A percentile compares a stretch with the other conserved stretches of the same genome.
phyloP scores from a whole-genome alignment of 1,139 yeast genomes.

The Hansenula anomala region DNA sequence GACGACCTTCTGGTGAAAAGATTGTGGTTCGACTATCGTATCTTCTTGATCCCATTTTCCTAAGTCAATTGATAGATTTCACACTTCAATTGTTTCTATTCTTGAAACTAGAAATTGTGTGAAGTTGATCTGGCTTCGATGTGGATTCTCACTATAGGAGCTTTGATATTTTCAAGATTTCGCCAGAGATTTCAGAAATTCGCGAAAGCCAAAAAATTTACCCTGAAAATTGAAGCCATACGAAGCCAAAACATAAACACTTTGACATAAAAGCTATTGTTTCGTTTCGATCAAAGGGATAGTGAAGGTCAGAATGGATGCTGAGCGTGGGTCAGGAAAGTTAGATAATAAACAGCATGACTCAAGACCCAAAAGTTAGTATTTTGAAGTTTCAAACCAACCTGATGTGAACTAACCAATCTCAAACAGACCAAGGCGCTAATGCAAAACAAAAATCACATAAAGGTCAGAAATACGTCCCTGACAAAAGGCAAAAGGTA shows the following conservation, averaged over 20 bases:
- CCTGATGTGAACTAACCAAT: too few species aligned
- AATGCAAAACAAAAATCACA: conserved; percentile 24
- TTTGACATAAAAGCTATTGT: neutral
- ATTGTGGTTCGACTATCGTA: conserved; percentile 98
- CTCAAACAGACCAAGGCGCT: conserved; percentile 24
- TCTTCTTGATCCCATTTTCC: conserved; percentile 50
- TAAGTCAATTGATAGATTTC: neutral
- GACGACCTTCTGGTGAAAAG: conserved; percentile 97
- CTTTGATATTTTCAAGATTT: neutral
- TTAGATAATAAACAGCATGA: too few species aligned
- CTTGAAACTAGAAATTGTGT: too few species aligned
- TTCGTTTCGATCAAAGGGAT: too few species aligned
- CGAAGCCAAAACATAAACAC: neutral
- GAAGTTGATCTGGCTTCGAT: too few species aligned
- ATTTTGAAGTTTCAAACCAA: too few species aligned
- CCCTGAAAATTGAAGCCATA: neutral
- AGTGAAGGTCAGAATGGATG: neutral
- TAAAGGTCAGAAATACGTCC: too few species aligned
- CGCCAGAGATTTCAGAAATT: neutral
- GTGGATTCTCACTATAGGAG: too few species aligned
- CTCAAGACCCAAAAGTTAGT: neutral
- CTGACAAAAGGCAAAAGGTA: neutral
- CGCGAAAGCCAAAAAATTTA: neutral
- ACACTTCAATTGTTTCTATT: neutral
- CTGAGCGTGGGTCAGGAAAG: too few species aligned